These are phyloP conservation scores for Buddleja alternifolia DNA, from an alignment of 257 asterid genomes.

Conservation along the genomic window DNA sequence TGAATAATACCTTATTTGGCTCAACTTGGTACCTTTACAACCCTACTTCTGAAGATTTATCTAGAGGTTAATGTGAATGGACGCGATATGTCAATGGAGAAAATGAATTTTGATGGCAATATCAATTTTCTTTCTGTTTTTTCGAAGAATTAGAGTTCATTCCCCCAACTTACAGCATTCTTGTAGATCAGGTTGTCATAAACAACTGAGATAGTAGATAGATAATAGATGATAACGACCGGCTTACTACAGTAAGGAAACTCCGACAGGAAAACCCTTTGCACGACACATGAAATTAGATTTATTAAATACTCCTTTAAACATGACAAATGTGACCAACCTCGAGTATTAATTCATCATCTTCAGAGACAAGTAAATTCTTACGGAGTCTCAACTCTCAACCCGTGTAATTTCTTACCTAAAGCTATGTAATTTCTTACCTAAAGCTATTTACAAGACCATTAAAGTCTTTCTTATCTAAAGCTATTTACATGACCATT, in stretches of 20 bases:
- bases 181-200: too few species aligned
- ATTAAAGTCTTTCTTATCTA: slow-evolving; percentile 14
- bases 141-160: background rate
- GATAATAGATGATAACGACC: too few species aligned
- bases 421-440: slow-evolving; percentile 14
- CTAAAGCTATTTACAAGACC: slow-evolving; percentile 23
- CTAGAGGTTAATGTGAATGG: background rate
- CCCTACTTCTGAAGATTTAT: too few species aligned
- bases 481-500: slow-evolving; percentile 23
- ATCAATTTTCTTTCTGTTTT: background rate
- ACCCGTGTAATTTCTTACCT: background rate
- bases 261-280: background rate
- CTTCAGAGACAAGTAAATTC: background rate
- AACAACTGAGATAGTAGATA: too few species aligned
- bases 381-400: background rate
- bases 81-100: background rate
- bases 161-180: background rate
- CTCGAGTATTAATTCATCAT: slow-evolving; percentile 16
- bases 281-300: slow-evolving; percentile 12
- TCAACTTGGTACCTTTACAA: too few species aligned
- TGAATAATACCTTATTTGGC: too few species aligned
- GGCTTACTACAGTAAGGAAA: background rate
- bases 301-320: slow-evolving; percentile 1
- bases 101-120: background rate
- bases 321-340: slow-evolving; percentile 8